Evolutionary conservation across 345 rosid species (phyloP), one percentile per base, ranked within the genome.

Genomic region (Eucalyptus caleyi): DNA sequence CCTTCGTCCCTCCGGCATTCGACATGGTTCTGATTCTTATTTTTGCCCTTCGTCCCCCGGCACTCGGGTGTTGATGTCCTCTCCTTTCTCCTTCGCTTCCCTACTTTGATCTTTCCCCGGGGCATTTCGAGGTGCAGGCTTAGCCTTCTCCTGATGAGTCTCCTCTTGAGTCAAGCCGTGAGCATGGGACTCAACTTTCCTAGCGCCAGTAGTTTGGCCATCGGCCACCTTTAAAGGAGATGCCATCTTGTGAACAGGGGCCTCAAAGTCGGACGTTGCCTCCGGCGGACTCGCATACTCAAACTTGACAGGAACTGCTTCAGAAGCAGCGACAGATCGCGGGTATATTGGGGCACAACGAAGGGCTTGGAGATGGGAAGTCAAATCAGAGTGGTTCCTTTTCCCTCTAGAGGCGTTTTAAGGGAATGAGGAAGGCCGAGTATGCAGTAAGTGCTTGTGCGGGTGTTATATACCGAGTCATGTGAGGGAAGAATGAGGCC

Each of bases 1-100:
- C 85, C 50, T 86, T 53, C 27, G 60, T 88, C 15, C 90, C 92
- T 24, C 90, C 90, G 27, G 59, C 88, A 44, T 37, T 18, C 16
- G 93, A 89, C 85, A 27, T 42, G 18, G 86, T 87, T 34, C 93
- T 67, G 2, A 94, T 88, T 92, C 65, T 93, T 9, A 53, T n/a
- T 90, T 45, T 45, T 45, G 24, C 53, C 85, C 50, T 81, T 53
- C 27, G 54, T 88, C 15, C 90, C 92, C 90, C 90, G 32, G 59
- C 88, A 44, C 91, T 15, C 42, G 65, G 11, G 90, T 94, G 27
- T 91, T 94, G 83, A 89, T 16, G 40, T 86, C 40, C 44, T 3
- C 18, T 83, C 86, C 90, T 53, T 9, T 9, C 51, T 15, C n/a
- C 37, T 67, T 62, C 18, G 27, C 53, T 89, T 37, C 90, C 10